Evolutionary conservation across 1,139 yeast species (phyloP), one percentile per base, ranked within the genome.

Genomic region (Lodderomyces orthopsilosis): DNA sequence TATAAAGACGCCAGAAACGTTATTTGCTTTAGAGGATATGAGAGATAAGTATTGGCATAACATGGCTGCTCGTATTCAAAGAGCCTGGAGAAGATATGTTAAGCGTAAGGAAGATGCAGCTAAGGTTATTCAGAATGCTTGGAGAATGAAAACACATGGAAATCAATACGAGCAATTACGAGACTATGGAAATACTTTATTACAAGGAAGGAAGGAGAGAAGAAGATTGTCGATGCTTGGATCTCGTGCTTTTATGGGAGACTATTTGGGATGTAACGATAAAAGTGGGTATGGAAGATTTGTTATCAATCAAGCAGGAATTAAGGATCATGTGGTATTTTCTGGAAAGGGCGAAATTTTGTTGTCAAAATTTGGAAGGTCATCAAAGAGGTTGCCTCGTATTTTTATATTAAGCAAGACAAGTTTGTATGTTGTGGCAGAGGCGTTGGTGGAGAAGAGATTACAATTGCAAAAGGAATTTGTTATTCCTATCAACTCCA

Each of bases 11-110:
- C 99, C 99, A 6, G 98, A 94, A 60, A 93, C 98, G 0, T 73
- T 94, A 54, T 94, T 94, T 64, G 96, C 96, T 0, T 70, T 94
- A 48, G 99, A 94, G 66, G 94, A 89, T 57, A 83, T 91, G 94
- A 81, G 98, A 63, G 99, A 94, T 58, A 86, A 84, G 68, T 94
- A 90, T 62, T 94, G 98, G 98, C 94, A 90, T 59, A 89, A 88
- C 56, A 94, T 93, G 96, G 98, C 98, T 2, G 91, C 96, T 2
- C 79, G 96, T 55, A 93, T 94, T 54, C 99, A 94, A 68, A 79
- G 98, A 53, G 98, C 98, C 4, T 90, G 97, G 91, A 79, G 98
- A 69, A 75, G 88, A 54, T 88, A 85, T 59, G 67, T 84, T 49
- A 83, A 83, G 60, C 76, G 88, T 58, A 84, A 91, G 65, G 85